Percentiles rank a stretch among this genome's conserved stretches.
phyloP scores from a whole-genome alignment of 805 yeast species.

The Yueomyces sp. region DNA sequence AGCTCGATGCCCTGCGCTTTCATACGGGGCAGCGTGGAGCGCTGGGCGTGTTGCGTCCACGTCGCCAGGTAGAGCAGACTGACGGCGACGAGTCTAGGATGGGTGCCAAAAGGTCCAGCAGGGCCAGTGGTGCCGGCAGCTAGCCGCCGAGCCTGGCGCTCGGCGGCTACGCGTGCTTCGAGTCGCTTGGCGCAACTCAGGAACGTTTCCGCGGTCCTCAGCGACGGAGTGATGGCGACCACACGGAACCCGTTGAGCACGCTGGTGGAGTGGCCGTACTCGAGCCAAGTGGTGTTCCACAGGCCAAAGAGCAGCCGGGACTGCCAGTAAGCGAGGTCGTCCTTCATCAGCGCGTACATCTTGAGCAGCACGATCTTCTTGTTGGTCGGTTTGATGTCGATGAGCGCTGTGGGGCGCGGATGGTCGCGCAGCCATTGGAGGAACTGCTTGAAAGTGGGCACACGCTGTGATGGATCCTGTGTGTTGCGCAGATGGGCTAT shows the following conservation, averaged over 20 bases:
- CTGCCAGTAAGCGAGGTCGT: slow-evolving; percentile 33
- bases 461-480: slow-evolving; percentile 24
- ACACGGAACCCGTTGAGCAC: slow-evolving; percentile 25
- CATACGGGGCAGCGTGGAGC: slow-evolving; percentile 15
- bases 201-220: slow-evolving; percentile 5
- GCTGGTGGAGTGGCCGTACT: slow-evolving; percentile 27
- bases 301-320: slow-evolving; percentile 35
- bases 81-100: too few species aligned
- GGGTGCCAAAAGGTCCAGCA: too few species aligned
- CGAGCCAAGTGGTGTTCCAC: slow-evolving; percentile 36
- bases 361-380: slow-evolving; percentile 30
- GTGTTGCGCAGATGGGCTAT: slow-evolving; percentile 24
- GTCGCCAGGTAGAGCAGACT: too few species aligned
- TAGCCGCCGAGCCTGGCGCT: too few species aligned
- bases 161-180: too few species aligned
- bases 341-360: slow-evolving; percentile 26
- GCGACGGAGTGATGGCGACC: slow-evolving; percentile 25
- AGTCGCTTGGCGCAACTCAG: too few species aligned
- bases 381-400: slow-evolving; percentile 39
- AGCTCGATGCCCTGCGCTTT: slow-evolving; percentile 23
- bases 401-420: slow-evolving; percentile 28
- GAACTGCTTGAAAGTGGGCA: slow-evolving; percentile 31
- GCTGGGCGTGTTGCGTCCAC: too few species aligned
- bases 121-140: too few species aligned
- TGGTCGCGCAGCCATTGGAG: slow-evolving; percentile 27